Base-by-base conservation (phyloP, 2,329 filamentous ascomycete genomes). In the Arthroderma sp. region DNA sequence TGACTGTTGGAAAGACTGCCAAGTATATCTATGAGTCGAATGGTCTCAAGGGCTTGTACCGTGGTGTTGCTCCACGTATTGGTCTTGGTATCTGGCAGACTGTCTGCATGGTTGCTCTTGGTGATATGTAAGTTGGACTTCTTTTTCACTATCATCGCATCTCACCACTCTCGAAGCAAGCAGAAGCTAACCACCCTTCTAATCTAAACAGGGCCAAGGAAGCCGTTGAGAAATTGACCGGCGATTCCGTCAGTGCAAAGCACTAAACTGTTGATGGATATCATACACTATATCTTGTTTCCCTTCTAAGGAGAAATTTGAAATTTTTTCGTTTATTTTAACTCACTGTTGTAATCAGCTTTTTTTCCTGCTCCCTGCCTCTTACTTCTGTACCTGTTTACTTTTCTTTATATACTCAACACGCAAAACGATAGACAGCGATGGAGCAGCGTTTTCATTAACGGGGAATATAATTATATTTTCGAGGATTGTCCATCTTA, bases 51-150 rank as follows among this genome's bases (percentile, higher is more conserved):
- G 91, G 91, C 61, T 74, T 98, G 54, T 98, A 98, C 76, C 86
- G 91, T 62, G 91, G 91, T 62, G 89, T 98, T 52, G 75, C 86
- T 55, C 91, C 91, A 58, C 82, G 91, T 66, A 88, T 98, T 64
- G 88, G 88, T 56, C 80, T 98, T 53, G 83, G 91, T 63, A 78
- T 98, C 71, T 98, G 91, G 91, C 91, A 98, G 77, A 98, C 91
- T 51, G 83, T 98, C 61, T 98, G 91, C 77, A 98, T 98, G 91
- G 91, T 98, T 69, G 91, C 89, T 61, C 75, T 96, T 68, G 91
- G 91, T 70, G 91, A 96, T 71, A 88, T 94, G 87, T 93, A 71
- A 74, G 86, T 78, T 56, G 43, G 48, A 42, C 41, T 34, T 48
- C 52, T 38, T 31, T 36, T 45, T 49, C 38, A 9, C 36, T 32